Base-by-base conservation (phyloP, 164 flowering plant genomes). In the Kingdonia uniflora region DNA sequence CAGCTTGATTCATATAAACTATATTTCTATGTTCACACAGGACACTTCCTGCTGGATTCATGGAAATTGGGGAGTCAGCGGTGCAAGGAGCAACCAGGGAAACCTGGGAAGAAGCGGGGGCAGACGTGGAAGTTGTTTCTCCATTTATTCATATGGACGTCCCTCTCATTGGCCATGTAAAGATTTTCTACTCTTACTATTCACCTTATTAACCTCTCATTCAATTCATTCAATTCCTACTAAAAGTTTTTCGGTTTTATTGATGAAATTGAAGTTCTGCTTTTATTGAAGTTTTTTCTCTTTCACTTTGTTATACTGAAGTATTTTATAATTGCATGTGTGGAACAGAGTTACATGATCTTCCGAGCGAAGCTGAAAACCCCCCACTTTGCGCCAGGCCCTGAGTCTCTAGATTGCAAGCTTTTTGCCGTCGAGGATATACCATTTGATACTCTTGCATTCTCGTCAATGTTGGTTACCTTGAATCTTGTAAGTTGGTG, bases 21-120 rank as follows among this genome's bases (percentile, higher is more conserved):
- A 29, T 29, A 29, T 3, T 17, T 47, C 14, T 12, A 44, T 44
- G 19, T 16, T n/a, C 22, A 41, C 26, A 21, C 51, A 85, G 98
- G 98, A 87, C 96, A 39, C 95, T 87, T 69, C 96, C 98, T 64
- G 95, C 98, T 68, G 96, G 98, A 58, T 92, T 74, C 73, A 42
- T 87, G 88, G 98, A 92, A 80, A 74, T 87, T 33, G 98, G 98
- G 15, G 98, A 92, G 73, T 92, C 98, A 52, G 89, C 95, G 43
- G 78, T 76, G 1, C 91, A 92, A 67, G 98, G 98, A 20, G 98
- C 98, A 55, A 65, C 76, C 48, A 79, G 96, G 72, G 98, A 92
- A 73, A 92, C 98, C 26, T 70, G 75, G 80, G 98, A 92, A 67
- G 98, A 92, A 75, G 95, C 96, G 49, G 61, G 84, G 58, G 98